Base-by-base conservation (phyloP, 805 yeast species). In the Saccharomycopsis capsularis region DNA sequence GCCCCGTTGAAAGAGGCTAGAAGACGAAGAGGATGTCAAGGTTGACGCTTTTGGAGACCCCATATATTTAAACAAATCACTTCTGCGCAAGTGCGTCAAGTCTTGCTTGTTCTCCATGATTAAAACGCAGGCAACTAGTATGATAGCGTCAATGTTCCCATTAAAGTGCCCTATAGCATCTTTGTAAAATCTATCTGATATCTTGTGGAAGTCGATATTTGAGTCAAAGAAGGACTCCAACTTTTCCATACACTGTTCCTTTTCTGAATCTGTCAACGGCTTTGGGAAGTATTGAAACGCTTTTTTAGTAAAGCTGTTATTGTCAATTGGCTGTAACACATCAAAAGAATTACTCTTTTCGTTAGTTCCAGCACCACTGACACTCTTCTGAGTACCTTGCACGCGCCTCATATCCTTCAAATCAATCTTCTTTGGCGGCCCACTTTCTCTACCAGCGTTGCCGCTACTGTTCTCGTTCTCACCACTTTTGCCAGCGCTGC, bases 121-220 rank as follows among this genome's bases (percentile, higher is more conserved):
- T 7, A 42, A 29, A 2, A 32, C 46, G 37, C 41, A 22, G 15
- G 42, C 40, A 4, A 35, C 7, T 9, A 25, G 6, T 34, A 36
- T 37, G 18, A 45, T 24, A 16, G 30, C 27, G 1, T 50, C 54
- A 23, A 53, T 30, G 18, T 44, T 45, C 2, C 34, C 25, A 23
- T 59, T 46, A 29, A 46, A 50, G 4, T 43, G 41, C 34, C 42
- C 51, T 7, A 57, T 34, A 6, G 43, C 29, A 24, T n/a, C 42
- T 7, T 48, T 42, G 15, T 42, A 40, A 3, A 48, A 35, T 1
- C 25, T 21, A 4, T 35, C 6, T 4, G 47, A 43, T 1, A 43
- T 5, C 6, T 34, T n/a, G 16, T 35, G 7, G 19, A 43, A 43
- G n/a, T 16, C 40, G 30, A 13, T 23, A 24, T 25, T 15, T n/a